A percentile compares a stretch with the other conserved stretches of the same genome.
phyloP scores from a whole-genome alignment of 23 red algal genomes.

The Agarophyton chilense region DNA sequence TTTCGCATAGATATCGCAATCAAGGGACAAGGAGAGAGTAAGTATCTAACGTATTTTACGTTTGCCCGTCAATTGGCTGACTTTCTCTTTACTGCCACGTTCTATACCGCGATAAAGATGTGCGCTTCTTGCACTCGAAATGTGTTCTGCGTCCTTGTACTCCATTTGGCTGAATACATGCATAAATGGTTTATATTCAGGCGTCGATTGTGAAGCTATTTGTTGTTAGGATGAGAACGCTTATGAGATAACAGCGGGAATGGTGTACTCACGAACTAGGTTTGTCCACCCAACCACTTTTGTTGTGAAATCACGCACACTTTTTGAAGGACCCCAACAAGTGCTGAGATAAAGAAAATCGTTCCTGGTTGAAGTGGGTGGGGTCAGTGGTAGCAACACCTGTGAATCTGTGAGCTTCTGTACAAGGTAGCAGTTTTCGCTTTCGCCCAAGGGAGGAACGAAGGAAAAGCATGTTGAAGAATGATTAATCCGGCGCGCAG shows the following conservation, averaged over 20 bases:
- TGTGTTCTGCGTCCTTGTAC: neutral
- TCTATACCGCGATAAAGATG: neutral
- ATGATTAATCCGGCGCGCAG: neutral
- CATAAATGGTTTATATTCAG: neutral
- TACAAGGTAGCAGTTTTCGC: too few species aligned
- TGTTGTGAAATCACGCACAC: neutral
- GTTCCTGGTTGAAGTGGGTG: too few species aligned
- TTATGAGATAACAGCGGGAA: neutral
- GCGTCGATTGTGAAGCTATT: neutral
- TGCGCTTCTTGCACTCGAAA: neutral
- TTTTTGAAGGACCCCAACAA: too few species aligned
- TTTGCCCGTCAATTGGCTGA: neutral
- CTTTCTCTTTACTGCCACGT: neutral
- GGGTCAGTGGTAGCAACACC: too few species aligned
- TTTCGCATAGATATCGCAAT: neutral
- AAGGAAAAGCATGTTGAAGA: too few species aligned
- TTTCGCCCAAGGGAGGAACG: too few species aligned
- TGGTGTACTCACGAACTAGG: neutral
- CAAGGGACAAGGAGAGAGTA: neutral
- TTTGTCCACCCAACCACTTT: neutral
- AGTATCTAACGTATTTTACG: neutral
- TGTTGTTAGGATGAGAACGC: neutral
- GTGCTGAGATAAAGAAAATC: too few species aligned
- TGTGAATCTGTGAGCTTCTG: too few species aligned
- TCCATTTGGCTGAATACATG: conserved; percentile 4